A percentile compares a stretch with the other conserved stretches of the same genome.
phyloP scores from a whole-genome alignment of 495 filamentous ascomycete genomes.

The Xylona heveae region DNA sequence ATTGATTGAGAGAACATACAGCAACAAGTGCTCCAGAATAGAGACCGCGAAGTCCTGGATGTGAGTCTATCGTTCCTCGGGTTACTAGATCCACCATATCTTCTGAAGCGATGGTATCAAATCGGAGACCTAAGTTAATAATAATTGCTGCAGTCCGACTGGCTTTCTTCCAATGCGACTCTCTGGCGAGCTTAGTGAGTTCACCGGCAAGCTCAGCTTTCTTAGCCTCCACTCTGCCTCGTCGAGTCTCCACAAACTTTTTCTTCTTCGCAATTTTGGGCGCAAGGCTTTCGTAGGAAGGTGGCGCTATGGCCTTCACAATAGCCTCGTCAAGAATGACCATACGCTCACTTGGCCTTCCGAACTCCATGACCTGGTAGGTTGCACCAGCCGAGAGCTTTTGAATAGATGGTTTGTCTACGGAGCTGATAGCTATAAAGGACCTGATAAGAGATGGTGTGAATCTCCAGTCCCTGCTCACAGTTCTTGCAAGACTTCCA shows the following conservation, averaged over 20 bases:
- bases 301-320: constrained; percentile 51
- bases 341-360: constrained; percentile 63
- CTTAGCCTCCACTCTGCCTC: constrained; percentile 54
- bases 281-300: constrained; percentile 42
- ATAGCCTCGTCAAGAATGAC: constrained; percentile 60
- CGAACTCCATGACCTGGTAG: constrained; percentile 80
- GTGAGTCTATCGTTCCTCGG: constrained; percentile 66
- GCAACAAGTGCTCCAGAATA: constrained; percentile 63
- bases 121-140: constrained; percentile 68
- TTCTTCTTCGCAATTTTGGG: constrained; percentile 41
- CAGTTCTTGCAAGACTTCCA: constrained; percentile 71
- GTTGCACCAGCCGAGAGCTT: constrained; percentile 63
- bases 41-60: constrained; percentile 63
- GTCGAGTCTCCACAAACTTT: constrained; percentile 47
- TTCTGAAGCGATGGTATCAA: constrained; percentile 64
- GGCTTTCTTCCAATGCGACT: constrained; percentile 90
- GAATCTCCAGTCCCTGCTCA: constrained; percentile 80
- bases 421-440: constrained; percentile 73
- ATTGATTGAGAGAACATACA: constrained; percentile 1
- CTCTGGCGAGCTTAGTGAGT: constrained; percentile 51
- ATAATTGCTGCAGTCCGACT: constrained; percentile 74
- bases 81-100: constrained; percentile 71
- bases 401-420: constrained; percentile 86
- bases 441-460: constrained; percentile 65
- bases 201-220: constrained; percentile 65